Percentiles rank a stretch among this genome's conserved stretches.
Conservation (phyloP, 129 eudicot genomes). For the Flaveria bidentis region DNA sequence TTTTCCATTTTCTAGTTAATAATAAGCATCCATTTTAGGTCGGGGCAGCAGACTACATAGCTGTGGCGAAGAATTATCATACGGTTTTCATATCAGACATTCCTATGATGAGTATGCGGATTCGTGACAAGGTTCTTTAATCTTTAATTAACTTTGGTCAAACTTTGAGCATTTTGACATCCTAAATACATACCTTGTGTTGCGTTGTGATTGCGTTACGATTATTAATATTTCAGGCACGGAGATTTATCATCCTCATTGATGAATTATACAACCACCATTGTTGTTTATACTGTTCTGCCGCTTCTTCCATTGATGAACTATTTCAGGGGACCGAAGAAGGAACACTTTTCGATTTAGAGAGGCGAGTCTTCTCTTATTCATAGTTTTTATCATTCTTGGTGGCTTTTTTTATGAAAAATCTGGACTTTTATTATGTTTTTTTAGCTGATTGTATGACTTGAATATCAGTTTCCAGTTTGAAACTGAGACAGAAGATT, state of each 20-base stretch:
- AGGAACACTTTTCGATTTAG: slow-evolving; percentile 93
- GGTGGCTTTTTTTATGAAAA: neutral
- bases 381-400: neutral
- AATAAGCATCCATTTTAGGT: slow-evolving; percentile 45
- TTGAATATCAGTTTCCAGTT: slow-evolving; percentile 81
- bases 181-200: neutral
- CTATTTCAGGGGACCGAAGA: slow-evolving; percentile 96
- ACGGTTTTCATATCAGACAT: slow-evolving; percentile 82
- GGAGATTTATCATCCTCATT: slow-evolving; percentile 90
- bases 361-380: slow-evolving; percentile 50
- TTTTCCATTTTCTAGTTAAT: slow-evolving; percentile 1
- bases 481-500: slow-evolving; percentile 91
- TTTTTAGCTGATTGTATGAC: neutral
- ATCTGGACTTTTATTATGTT: neutral
- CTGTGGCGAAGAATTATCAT: slow-evolving; percentile 79
- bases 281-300: slow-evolving; percentile 79
- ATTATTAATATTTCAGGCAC: slow-evolving; percentile 57
- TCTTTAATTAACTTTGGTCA: slow-evolving; percentile 12
- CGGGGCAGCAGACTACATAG: slow-evolving; percentile 98
- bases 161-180: slow-evolving; percentile 1
- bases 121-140: slow-evolving; percentile 81
- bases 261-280: slow-evolving; percentile 97
- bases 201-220: slow-evolving; percentile 14
- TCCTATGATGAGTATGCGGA: slow-evolving; percentile 96
- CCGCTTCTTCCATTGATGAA: slow-evolving; percentile 82